phyloP scores from a whole-genome alignment of 257 asterid genomes.

The Gardenia jasminoides region DNA sequence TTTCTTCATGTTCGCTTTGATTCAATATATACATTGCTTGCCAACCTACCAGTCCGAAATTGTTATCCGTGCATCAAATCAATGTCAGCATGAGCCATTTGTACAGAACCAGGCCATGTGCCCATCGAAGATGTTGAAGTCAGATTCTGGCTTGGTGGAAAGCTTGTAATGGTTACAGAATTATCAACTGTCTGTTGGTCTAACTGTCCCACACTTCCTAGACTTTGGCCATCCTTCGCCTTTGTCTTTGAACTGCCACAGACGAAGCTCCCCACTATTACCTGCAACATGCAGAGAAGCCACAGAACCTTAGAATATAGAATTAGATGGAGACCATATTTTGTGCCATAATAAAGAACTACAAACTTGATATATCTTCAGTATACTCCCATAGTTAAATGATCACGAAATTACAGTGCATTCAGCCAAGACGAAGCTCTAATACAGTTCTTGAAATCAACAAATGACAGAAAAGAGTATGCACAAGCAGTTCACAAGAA shows the following conservation, averaged over 20 bases:
- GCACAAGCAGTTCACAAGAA: background rate
- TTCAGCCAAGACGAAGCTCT: constrained; percentile 1
- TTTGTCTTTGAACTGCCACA: constrained; percentile 50
- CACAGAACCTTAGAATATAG: background rate
- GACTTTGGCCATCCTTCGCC: constrained; percentile 38
- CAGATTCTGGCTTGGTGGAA: constrained; percentile 49
- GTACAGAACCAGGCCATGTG: constrained; percentile 50
- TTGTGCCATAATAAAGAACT: background rate
- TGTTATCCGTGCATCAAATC: constrained; percentile 40
- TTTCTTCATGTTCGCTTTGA: constrained; percentile 28
- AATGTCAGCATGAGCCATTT: constrained; percentile 38
- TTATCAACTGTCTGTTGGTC: constrained; percentile 34
- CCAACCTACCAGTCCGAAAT: constrained; percentile 26
- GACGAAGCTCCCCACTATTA: constrained; percentile 63
- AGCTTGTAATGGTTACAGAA: constrained; percentile 32
- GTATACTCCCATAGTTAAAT: background rate
- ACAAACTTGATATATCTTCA: background rate
- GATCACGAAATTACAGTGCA: background rate
- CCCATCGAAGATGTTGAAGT: constrained; percentile 44
- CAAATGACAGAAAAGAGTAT: no score
- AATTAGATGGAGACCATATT: background rate
- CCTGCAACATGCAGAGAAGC: constrained; percentile 33
- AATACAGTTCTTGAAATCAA: background rate
- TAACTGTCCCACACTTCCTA: constrained; percentile 37
- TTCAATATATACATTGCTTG: constrained; percentile 24